Conservation (phyloP, 306 rosid species). For the Hippophae rhamnoides region DNA sequence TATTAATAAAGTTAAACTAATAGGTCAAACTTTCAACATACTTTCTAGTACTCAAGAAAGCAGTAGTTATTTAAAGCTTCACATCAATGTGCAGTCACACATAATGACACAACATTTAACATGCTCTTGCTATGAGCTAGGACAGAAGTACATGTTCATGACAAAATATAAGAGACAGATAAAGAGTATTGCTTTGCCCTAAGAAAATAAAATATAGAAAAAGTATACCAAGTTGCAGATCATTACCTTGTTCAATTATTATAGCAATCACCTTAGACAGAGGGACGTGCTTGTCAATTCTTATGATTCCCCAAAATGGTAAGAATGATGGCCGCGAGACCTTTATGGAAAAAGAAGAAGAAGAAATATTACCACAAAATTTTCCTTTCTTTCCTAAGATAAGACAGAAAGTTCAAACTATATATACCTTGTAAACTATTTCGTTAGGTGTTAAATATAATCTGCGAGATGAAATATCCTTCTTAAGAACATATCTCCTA, state of each 20-base stretch:
- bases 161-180: neutral
- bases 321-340: slow-evolving; percentile 84
- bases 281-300: slow-evolving; percentile 59
- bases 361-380: neutral
- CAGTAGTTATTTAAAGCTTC: neutral
- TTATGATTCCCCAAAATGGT: slow-evolving; percentile 62
- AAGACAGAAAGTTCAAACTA: neutral
- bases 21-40: neutral
- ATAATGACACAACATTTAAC: neutral
- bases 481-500: slow-evolving; percentile 59
- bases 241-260: slow-evolving; percentile 82
- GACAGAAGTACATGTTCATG: neutral
- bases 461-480: slow-evolving; percentile 66
- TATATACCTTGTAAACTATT: slow-evolving; percentile 65
- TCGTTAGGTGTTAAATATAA: slow-evolving; percentile 67
- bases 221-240: neutral
- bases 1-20: neutral
- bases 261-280: slow-evolving; percentile 71
- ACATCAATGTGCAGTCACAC: neutral
- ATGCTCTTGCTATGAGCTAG: neutral
- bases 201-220: neutral
- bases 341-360: slow-evolving; percentile 22
- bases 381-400: slow-evolving; percentile 4
- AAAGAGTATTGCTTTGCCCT: neutral
- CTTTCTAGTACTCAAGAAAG: neutral